phyloP scores from a whole-genome alignment of 2,329 filamentous ascomycete species.

The Alternaria postmessia region DNA sequence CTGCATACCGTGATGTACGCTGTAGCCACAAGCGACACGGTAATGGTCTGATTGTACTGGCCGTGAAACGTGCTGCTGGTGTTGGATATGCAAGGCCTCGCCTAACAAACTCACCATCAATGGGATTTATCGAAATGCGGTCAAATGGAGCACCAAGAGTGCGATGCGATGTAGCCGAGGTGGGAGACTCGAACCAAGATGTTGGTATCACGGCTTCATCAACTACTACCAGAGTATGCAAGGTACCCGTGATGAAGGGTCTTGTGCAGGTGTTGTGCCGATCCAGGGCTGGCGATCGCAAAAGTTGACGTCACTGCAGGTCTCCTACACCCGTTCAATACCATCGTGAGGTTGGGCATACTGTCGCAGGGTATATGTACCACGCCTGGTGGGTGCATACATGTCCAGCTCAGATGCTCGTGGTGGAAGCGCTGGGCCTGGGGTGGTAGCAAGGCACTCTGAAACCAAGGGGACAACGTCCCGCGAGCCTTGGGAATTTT shows the following conservation, averaged over 20 bases:
- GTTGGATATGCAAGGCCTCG: not conserved
- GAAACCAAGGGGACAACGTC: not conserved
- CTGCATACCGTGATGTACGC: not conserved
- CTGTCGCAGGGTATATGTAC: not conserved
- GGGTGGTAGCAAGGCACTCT: not conserved
- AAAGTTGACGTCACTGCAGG: slow-evolving; percentile 9
- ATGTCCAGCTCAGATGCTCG: not conserved
- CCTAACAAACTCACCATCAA: not conserved
- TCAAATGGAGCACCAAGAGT: not conserved
- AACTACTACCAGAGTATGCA: slow-evolving; percentile 1
- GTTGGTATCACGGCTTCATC: not conserved
- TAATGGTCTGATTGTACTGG: not conserved
- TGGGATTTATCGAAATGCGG: not conserved
- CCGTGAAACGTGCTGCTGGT: slow-evolving; percentile 9
- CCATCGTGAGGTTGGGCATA: not conserved
- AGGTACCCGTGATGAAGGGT: slow-evolving; percentile 7
- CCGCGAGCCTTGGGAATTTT: not conserved
- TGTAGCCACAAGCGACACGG: not conserved
- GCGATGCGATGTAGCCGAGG: not conserved
- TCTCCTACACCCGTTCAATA: not conserved
- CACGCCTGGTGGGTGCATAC: not conserved
- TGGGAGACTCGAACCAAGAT: not conserved
- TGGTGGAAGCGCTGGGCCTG: not conserved
- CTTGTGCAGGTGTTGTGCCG: not conserved
- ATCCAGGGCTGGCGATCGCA: not conserved